These are phyloP conservation scores for Cystobasidium onofrii DNA, from an alignment of 768 basidiomycete species.

Conservation along the genomic window DNA sequence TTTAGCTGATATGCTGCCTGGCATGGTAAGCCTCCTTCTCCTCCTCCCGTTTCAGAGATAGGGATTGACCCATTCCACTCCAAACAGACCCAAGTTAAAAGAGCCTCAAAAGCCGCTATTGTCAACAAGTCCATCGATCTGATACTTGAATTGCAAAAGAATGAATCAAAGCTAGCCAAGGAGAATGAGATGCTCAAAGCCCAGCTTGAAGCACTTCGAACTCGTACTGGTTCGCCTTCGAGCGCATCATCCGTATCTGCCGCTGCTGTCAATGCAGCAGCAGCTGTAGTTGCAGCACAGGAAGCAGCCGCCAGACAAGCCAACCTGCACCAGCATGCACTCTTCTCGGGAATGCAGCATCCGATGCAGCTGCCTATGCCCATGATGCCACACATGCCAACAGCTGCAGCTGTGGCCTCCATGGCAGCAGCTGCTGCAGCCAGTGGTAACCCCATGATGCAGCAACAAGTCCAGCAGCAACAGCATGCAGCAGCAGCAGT, in stretches of 20 bases:
- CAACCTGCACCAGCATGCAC: background rate
- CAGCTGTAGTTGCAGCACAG: background rate
- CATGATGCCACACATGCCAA: constrained; percentile 4
- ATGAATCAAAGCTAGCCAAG: constrained; percentile 70
- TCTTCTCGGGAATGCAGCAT: background rate
- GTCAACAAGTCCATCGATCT: constrained; percentile 71
- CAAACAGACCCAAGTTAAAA: constrained; percentile 81
- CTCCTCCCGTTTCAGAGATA: background rate
- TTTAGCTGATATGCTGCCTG: constrained; percentile 36
- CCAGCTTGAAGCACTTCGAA: constrained; percentile 90
- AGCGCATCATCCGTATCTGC: background rate
- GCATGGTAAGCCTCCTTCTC: constrained; percentile 30
- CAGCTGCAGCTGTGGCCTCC: background rate
- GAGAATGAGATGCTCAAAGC: constrained; percentile 79
- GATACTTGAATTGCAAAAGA: constrained; percentile 57
- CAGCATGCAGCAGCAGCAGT: background rate
- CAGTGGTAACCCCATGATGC: background rate
- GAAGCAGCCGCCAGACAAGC: background rate
- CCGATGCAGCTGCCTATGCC: constrained; percentile 14
- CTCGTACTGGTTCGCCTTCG: constrained; percentile 54
- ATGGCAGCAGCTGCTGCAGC: constrained; percentile 11
- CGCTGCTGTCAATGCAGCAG: background rate
- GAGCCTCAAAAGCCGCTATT: constrained; percentile 92
- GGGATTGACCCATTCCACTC: background rate
- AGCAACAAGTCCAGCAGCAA: constrained; percentile 4